Base-by-base conservation (phyloP, 2,329 filamentous ascomycete species). In the Kalmusia sp. region DNA sequence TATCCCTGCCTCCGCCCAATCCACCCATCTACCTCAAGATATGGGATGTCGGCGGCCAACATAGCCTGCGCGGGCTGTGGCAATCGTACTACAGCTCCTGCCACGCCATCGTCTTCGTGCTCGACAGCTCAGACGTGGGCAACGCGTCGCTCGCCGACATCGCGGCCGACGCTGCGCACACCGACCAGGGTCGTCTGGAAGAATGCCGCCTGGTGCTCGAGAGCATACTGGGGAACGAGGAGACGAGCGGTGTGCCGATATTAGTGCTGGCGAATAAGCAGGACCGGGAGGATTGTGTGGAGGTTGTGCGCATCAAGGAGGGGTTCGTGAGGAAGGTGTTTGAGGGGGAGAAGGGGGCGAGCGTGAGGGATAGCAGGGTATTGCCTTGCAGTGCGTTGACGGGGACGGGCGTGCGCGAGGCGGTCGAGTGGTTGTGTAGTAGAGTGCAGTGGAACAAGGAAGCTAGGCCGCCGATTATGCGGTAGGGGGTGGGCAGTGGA, bases 361-460 rank as follows among this genome's bases (percentile, higher is more conserved):
- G 87, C 58, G 91, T 97, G 48, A 84, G 93, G 59, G 95, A 99
- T 78, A 96, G 91, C 69, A 83, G 95, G 55, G 95, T 98, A 14
- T 76, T 99, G 69, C 92, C 95, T 6, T 87, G 97, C 57, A 96
- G 91, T 72, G 95, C 95, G n/a, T 77, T 99, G 69, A 93, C 89
- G 5, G 91, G 79, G 45, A 83, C 82, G 12, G 95, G 95, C 2
- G 95, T 99, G 2, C 87, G 86, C 68, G 95, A 98, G 79, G 93
- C 95, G 1, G 90, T 99, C n/a, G 95, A 98, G 70, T 99, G 95
- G 95, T 81, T 99, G 54, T 87, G 91, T 70, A 93, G 88, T 62
- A 82, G 95, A 56, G 92, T 98, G 24, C 92, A 91, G 75, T 98
- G 95, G 92, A 98, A 98, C 73, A 96, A 95, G 77, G 93, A 97